Base-by-base conservation (phyloP, 352 stramenopile genomes). In the Phytophthora rubi region DNA sequence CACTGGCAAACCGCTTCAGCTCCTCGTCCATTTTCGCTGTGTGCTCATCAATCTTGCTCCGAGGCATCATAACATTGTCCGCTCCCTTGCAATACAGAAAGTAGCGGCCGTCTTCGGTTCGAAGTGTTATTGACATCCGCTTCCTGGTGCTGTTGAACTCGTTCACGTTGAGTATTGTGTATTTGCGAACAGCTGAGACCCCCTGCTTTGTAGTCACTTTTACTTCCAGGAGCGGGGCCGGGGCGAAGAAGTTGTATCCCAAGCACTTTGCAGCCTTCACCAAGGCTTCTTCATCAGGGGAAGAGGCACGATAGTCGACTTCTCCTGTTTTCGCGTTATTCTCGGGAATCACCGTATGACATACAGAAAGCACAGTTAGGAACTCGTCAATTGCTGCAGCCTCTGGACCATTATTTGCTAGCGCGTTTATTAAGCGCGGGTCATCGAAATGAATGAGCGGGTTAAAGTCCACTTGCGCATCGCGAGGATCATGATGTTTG, bases 111-210 rank as follows among this genome's bases (percentile, higher is more conserved):
- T 86, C 77, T 4, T 76, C 67, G 1, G 71, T 82, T 12, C 90
- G 83, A 16, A 98, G 77, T 18, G 99, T 77, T 23, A 99, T 92
- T 8, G 95, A 99, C 97, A 99, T 99, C 62, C 98, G 81, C 81
- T 99, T 99, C 30, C 98, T 87, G 32, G 97, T 93, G 64, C 91
- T 98, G 58, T 90, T 92, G 70, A 95, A 95, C 56, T 95, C 87
- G 67, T 91, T 91, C 47, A 95, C 86, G 37, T 93, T 90, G 59
- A 95, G 65, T 15, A 95, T 79, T 28, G 73, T 84, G 67, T 91
- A 94, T 54, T 70, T 76, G 3, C 79, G 68, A 4, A 78, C 57
- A 7, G 21, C 35, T 8, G 70, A 68, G 6, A 21, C 35, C 6
- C 71, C 73, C 15, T 67, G 79, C 54, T 87, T 93, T 13, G 67